Evolutionary conservation across 352 stramenopile genomes (phyloP).

Genomic region (Phytophthora macrochlamydospora): DNA sequence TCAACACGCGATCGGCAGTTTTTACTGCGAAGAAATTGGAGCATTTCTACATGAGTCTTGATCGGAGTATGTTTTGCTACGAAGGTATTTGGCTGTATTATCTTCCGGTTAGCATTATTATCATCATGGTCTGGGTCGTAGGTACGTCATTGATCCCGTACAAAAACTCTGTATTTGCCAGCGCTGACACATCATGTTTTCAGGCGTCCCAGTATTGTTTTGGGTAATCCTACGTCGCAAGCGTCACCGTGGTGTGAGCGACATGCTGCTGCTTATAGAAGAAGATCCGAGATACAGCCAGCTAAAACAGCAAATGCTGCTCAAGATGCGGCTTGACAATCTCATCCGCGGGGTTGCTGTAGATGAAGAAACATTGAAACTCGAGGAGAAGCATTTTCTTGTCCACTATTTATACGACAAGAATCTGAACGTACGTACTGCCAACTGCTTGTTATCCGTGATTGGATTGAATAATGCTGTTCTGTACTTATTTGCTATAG

Average conservation of each 20-base stretch:
- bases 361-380: conserved; percentile 48
- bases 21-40: conserved; percentile 80
- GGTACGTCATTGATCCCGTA: conserved; percentile 32
- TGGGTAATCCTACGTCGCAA: conserved; percentile 70
- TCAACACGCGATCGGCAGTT: conserved; percentile 67
- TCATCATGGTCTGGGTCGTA: conserved; percentile 65
- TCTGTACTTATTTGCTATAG: conserved; percentile 23
- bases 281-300: conserved; percentile 37
- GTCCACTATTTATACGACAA: conserved; percentile 59
- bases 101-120: conserved; percentile 45
- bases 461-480: background rate
- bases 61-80: conserved; percentile 68
- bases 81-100: conserved; percentile 63
- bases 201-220: conserved; percentile 74
- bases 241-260: conserved; percentile 48
- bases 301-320: conserved; percentile 51
- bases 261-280: conserved; percentile 50
- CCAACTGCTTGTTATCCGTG: background rate
- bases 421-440: conserved; percentile 50
- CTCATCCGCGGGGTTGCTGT: conserved; percentile 44
- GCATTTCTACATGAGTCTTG: conserved; percentile 64
- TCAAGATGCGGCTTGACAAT: conserved; percentile 57
- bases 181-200: conserved; percentile 1
- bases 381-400: conserved; percentile 60
- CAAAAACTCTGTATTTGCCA: background rate